A percentile compares a stretch with the other conserved stretches of the same genome.
Evolutionary conservation across 1,284 basidiomycete genomes (phyloP).

Genomic region (Veloporphyrellus conicus): DNA sequence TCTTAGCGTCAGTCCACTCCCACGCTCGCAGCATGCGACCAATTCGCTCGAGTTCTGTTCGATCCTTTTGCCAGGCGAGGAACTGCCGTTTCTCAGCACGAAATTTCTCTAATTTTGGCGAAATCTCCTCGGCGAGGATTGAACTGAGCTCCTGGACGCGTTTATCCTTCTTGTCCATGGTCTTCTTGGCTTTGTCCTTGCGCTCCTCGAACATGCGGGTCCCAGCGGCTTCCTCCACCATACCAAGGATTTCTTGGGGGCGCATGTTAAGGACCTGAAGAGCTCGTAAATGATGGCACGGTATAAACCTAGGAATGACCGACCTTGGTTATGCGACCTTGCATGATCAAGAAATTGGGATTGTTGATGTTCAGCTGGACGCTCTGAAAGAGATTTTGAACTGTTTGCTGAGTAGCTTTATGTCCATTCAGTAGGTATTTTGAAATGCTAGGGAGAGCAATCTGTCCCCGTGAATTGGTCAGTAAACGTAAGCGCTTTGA

Average conservation of each 20-base stretch:
- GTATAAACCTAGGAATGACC: conserved; percentile 6
- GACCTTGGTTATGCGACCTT: conserved; percentile 91
- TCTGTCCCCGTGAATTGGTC: conserved; percentile 44
- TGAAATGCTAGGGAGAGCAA: conserved; percentile 88
- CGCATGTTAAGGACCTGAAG: conserved; percentile 90
- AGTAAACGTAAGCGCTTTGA: conserved; percentile 9
- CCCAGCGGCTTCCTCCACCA: conserved; percentile 98
- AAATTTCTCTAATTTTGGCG: conserved; percentile 89
- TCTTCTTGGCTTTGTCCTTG: conserved; percentile 96
- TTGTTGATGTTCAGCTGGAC: conserved; percentile 99
- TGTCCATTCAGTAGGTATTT: conserved; percentile 98
- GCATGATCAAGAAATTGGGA: conserved; percentile 99
- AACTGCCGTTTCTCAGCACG: conserved; percentile 88
- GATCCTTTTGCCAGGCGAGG: conserved; percentile 88
- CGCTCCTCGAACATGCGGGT: conserved; percentile 99
- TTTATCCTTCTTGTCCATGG: conserved; percentile 97
- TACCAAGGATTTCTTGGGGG: conserved; percentile 93
- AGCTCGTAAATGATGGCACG: not conserved
- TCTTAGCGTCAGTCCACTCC: conserved; percentile 73
- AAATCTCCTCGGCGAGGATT: conserved; percentile 86
- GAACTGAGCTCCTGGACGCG: conserved; percentile 87
- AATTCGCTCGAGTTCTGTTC: conserved; percentile 86
- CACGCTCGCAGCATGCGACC: conserved; percentile 81
- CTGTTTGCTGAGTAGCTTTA: conserved; percentile 82
- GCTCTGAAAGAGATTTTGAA: conserved; percentile 94